Percentiles rank a stretch among this genome's conserved stretches.
phyloP scores from a whole-genome alignment of 2,329 filamentous ascomycete genomes.

The Epicoccum sorghinum region DNA sequence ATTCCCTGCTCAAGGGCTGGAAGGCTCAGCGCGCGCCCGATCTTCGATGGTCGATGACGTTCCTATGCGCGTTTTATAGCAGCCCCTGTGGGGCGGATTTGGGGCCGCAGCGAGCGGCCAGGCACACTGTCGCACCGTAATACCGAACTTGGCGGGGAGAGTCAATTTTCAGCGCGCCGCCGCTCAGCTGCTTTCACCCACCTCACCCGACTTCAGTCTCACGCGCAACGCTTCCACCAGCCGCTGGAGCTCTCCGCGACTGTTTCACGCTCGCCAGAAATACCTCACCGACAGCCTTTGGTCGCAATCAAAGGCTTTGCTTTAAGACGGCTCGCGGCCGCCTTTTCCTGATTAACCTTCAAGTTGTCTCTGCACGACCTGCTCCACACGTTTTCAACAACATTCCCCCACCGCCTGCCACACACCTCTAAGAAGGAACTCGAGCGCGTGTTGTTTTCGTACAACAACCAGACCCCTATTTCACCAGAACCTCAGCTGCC shows the following conservation, averaged over 20 bases:
- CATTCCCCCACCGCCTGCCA: conserved; percentile 53
- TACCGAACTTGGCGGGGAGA: conserved; percentile 16
- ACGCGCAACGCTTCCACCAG: conserved; percentile 7
- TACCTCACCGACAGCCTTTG: conserved; percentile 44
- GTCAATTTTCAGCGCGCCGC: conserved; percentile 18
- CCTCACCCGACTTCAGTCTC: conserved; percentile 11
- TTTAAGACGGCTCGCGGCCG: conserved; percentile 54
- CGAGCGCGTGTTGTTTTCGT: conserved; percentile 52
- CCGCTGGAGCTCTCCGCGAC: conserved; percentile 14
- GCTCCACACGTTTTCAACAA: conserved; percentile 58
- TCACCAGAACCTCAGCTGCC: conserved; percentile 84
- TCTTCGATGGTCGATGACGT: conserved; percentile 13
- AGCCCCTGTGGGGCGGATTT: conserved; percentile 7
- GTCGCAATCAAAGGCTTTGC: conserved; percentile 51
- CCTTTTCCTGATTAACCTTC: conserved; percentile 50
- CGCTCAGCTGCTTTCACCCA: conserved; percentile 8
- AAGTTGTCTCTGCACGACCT: conserved; percentile 55
- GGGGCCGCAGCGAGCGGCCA: not conserved
- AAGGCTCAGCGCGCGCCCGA: conserved; percentile 1
- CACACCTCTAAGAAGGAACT: conserved; percentile 44
- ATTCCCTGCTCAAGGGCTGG: not conserved
- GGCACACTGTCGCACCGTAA: not conserved
- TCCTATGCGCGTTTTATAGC: conserved; percentile 10
- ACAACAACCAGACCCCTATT: conserved; percentile 57
- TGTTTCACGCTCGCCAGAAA: conserved; percentile 17